Percentiles rank a stretch among this genome's conserved stretches.
These are phyloP conservation scores for Paramecium octaurelia DNA, from an alignment of 73 alveolate genomes.

Conservation along the genomic window DNA sequence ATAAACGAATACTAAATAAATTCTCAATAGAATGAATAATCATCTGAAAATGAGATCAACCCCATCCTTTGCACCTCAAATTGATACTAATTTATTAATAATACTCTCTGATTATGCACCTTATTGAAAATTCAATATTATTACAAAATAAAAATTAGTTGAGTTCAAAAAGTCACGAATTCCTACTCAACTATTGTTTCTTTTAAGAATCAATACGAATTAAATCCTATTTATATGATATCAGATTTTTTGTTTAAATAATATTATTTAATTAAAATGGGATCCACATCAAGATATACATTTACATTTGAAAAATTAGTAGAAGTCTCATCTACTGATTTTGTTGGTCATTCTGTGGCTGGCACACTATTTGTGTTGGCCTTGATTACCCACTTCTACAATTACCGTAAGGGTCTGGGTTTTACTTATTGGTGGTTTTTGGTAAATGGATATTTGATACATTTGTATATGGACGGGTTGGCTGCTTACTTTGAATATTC, in stretches of 20 bases:
- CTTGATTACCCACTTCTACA: not conserved
- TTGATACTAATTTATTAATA: not conserved
- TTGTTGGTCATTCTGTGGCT: not conserved
- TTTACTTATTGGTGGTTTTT: conserved; percentile 39
- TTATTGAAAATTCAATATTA: not conserved
- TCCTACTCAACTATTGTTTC: not conserved
- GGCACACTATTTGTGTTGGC: not conserved
- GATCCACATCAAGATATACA: not conserved
- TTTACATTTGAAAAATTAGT: not conserved
- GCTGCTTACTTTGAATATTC: not conserved
- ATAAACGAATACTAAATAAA: not conserved
- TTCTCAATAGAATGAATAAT: not conserved
- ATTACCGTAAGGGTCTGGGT: not conserved
- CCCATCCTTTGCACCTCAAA: not conserved
- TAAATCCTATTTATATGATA: not conserved
- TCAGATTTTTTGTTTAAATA: not conserved
- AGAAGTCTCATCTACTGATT: not conserved
- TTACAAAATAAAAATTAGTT: not conserved
- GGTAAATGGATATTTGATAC: not conserved
- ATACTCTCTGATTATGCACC: not conserved
- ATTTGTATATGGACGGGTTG: not conserved
- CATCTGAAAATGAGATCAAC: not conserved
- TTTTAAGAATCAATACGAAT: not conserved
- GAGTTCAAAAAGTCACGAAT: not conserved
- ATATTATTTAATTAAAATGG: not conserved